Evolutionary conservation across 2,329 filamentous ascomycete species (phyloP).

Genomic region (Calonectria hongkongensis): DNA sequence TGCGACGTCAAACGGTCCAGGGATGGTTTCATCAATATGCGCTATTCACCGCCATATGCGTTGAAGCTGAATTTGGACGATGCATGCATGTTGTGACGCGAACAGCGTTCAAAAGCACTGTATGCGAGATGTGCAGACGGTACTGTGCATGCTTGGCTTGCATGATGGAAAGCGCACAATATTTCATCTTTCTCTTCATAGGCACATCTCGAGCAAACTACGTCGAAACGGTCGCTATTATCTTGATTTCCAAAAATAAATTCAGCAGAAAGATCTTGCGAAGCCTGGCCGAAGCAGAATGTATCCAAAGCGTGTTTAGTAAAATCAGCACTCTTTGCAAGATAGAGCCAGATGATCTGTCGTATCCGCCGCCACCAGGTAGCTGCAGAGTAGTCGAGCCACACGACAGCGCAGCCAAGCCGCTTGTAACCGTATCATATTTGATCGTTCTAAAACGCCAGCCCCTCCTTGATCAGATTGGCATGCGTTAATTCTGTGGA

Average conservation of each 20-base stretch:
- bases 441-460: neutral
- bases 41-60: constrained; percentile 13
- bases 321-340: neutral
- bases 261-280: neutral
- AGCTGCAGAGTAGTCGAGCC: neutral
- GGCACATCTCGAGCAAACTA: no score
- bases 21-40: constrained; percentile 18
- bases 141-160: neutral
- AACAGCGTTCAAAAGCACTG: neutral
- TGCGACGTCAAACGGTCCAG: neutral
- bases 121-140: no score
- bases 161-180: neutral
- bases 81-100: neutral
- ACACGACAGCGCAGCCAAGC: neutral
- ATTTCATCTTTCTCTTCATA: no score
- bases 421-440: neutral
- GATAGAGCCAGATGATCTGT: neutral
- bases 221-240: neutral
- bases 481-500: neutral
- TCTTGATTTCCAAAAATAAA: neutral
- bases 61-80: neutral
- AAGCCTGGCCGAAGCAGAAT: neutral
- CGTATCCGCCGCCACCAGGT: neutral
- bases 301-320: neutral
- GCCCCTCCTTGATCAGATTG: neutral